Evolutionary conservation across 1,284 basidiomycete genomes (phyloP).

Genomic region (Ustilago trichophora): DNA sequence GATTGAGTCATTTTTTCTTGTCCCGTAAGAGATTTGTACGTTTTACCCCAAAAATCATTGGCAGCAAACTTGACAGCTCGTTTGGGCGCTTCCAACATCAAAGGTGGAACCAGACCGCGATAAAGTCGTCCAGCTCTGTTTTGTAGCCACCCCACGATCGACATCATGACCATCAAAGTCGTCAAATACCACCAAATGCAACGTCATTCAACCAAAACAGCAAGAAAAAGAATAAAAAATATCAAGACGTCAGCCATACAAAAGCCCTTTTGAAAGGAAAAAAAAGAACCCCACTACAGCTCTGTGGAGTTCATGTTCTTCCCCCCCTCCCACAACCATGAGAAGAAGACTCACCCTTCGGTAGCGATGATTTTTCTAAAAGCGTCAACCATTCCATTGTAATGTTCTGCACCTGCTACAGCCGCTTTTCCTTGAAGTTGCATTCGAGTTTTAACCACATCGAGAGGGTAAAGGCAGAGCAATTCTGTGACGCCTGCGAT

Average conservation of each 20-base stretch:
- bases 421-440: conserved; percentile 85
- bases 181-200: no score
- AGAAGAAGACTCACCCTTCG: conserved; percentile 90
- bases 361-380: conserved; percentile 79
- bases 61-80: conserved; percentile 92
- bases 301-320: no score
- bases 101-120: conserved; percentile 90
- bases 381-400: conserved; percentile 78
- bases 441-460: conserved; percentile 89
- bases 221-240: no score
- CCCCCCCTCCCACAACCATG: no score
- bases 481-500: conserved; percentile 86
- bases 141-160: no score
- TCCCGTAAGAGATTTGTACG: conserved; percentile 70
- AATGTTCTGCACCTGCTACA: conserved; percentile 69
- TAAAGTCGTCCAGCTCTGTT: conserved; percentile 77
- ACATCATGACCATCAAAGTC: no score
- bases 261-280: no score
- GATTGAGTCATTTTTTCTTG: conserved; percentile 85
- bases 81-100: conserved; percentile 96
- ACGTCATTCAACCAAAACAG: no score
- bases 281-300: no score
- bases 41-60: conserved; percentile 86
- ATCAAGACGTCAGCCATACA: no score
- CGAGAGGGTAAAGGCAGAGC: conserved; percentile 86